These are phyloP conservation scores for Nannochloropsis granulata DNA, from an alignment of 108 stramenopile genomes.

Conservation along the genomic window DNA sequence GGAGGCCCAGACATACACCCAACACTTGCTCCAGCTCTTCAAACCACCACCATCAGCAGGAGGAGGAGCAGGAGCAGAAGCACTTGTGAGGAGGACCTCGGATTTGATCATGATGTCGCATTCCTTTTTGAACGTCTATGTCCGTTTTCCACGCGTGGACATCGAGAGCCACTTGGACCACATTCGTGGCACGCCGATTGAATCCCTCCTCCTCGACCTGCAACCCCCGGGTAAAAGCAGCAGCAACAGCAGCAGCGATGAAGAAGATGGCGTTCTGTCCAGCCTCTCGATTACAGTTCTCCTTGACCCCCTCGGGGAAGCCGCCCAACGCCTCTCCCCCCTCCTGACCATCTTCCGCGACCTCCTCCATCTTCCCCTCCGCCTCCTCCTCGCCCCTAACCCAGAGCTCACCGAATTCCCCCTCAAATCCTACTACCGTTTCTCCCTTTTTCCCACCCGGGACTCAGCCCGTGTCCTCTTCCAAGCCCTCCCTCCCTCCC, in stretches of 20 bases:
- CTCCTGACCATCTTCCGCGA: conserved; percentile 58
- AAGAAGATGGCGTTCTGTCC: not conserved
- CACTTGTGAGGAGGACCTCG: not conserved
- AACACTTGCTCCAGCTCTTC: not conserved
- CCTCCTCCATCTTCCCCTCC: conserved; percentile 48
- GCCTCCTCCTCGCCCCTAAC: conserved; percentile 50
- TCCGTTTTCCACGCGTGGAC: not conserved
- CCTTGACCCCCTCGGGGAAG: conserved; percentile 67
- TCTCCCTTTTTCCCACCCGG: conserved; percentile 53
- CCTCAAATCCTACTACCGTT: conserved; percentile 78
- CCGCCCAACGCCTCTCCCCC: conserved; percentile 66
- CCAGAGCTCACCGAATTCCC: conserved; percentile 54
- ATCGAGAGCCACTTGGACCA: not conserved
- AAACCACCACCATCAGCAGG: not conserved
- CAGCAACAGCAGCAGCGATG: not conserved
- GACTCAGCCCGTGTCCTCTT: conserved; percentile 54
- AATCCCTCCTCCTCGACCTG: not conserved
- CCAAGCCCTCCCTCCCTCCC: conserved; percentile 59
- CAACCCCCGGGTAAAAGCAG: not conserved
- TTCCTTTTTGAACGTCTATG: not conserved
- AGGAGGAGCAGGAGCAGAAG: not conserved
- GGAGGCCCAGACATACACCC: not conserved
- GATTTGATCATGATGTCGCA: not conserved
- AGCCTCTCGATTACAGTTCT: conserved; percentile 48
- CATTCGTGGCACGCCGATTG: not conserved